These are phyloP conservation scores for Pleurozium schreberi DNA, from an alignment of 225 moss, liverwort and hornwort genomes.

Conservation along the genomic window DNA sequence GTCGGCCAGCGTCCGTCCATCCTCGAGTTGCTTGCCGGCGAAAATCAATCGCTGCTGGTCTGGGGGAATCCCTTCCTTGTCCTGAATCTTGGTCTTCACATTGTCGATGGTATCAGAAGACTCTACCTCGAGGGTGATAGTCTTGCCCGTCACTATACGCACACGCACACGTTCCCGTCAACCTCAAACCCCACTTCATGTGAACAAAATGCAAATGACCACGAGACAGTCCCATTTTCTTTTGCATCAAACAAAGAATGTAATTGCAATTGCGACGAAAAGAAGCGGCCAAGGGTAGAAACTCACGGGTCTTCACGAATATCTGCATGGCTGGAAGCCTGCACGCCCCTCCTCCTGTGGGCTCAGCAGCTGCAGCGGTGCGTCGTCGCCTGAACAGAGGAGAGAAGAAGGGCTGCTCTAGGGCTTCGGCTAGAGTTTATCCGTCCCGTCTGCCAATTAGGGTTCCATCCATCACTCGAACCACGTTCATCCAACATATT, in stretches of 20 bases:
- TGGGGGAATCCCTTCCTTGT: conserved; percentile 46
- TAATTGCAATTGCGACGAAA: neutral
- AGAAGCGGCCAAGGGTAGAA: no score
- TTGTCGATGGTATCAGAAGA: conserved; percentile 54
- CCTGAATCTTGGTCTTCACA: conserved; percentile 51
- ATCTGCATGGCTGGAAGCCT: conserved; percentile 52
- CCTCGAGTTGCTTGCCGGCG: conserved; percentile 45
- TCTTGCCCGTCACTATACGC: conserved; percentile 69
- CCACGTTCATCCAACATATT: neutral
- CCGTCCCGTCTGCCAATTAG: neutral
- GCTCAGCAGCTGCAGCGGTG: conserved; percentile 18
- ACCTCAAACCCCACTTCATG: neutral
- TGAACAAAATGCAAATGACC: no score
- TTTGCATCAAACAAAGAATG: neutral
- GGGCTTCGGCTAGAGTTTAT: neutral
- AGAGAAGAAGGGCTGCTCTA: neutral
- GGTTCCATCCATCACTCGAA: neutral
- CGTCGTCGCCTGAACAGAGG: conserved; percentile 20
- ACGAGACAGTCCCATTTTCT: neutral
- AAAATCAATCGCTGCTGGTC: conserved; percentile 49
- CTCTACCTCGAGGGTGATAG: conserved; percentile 84
- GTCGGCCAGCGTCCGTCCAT: conserved; percentile 37
- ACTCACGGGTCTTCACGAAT: conserved; percentile 74
- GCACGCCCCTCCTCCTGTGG: conserved; percentile 3
- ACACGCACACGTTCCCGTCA: neutral